Evolutionary conservation across 768 basidiomycete genomes (phyloP), one percentile per base, ranked within the genome.

Genomic region (Amanita brunnescens): DNA sequence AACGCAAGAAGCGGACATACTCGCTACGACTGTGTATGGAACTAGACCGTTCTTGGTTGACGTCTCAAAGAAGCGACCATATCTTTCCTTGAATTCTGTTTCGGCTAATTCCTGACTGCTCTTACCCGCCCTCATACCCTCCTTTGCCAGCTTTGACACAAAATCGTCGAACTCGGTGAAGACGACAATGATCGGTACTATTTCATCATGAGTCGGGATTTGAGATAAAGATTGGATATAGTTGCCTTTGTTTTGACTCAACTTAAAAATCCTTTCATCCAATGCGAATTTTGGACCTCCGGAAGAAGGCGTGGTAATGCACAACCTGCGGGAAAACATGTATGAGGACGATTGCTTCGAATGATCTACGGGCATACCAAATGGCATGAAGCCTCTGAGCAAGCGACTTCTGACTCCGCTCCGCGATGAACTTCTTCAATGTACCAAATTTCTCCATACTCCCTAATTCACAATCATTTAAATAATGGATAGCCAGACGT

Each of bases 111-210:
- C 43, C 5, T 26, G 24, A 30, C 26, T 26, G 6, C 12, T 2
- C n/a, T 30, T 7, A 13, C 24, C 26, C 29, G 3, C 29, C 20
- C n/a, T n/a, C n/a, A n/a, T n/a, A n/a, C n/a, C n/a, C n/a, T n/a
- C n/a, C 7, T 29, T 7, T 3, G 26, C 26, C 26, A n/a, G 24
- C 5, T 23, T 26, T 3, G 43, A 51, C 16, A 61, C 39, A 10
- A 67, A 61, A 10, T 49, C 34, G 52, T 67, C 66, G 37, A 62
- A 67, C 49, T 67, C 64, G 14, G 66, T 67, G 53, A 67, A 66
- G 13, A 67, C 60, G 32, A 57, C 59, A 38, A 67, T 59, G 43
- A 67, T 46, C 16, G 66, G 64, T 38, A 64, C 55, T 16, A 40
- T 7, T 29, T 29, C 26, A 29, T 4, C 26, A 54, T 59, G 63